phyloP scores from a whole-genome alignment of 148 eudicot genomes.

The Salicornia ramosissima region DNA sequence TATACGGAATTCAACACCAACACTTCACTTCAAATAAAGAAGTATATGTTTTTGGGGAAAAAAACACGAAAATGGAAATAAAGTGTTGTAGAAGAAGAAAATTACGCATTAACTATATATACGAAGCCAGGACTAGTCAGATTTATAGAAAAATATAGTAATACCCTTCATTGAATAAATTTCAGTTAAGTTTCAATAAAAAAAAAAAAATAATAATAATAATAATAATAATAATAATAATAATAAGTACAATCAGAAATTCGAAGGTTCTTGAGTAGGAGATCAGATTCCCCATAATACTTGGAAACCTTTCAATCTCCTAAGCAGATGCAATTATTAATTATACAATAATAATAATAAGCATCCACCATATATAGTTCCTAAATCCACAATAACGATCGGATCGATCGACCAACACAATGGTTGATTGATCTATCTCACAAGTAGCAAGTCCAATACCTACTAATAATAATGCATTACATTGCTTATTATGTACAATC shows the following conservation, averaged over 20 bases:
- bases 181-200: conserved; percentile 20
- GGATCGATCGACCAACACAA: too few relatives aligned
- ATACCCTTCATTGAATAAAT: conserved; percentile 7
- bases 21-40: too few relatives aligned
- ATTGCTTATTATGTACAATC: conserved; percentile 40
- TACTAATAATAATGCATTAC: conserved; percentile 23
- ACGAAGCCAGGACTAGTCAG: too few relatives aligned
- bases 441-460: conserved; percentile 14
- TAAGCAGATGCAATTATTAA: conserved; percentile 20
- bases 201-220: neutral
- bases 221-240: neutral
- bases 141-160: too few relatives aligned
- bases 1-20: too few relatives aligned
- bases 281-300: conserved; percentile 33
- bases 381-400: conserved; percentile 21
- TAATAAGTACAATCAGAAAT: conserved; percentile 27
- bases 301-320: conserved; percentile 20
- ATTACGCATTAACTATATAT: too few relatives aligned
- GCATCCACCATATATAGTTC: conserved; percentile 7
- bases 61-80: neutral
- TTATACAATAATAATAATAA: conserved; percentile 22
- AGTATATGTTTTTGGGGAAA: too few relatives aligned
- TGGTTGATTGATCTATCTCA: conserved; percentile 15
- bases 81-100: neutral
- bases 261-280: conserved; percentile 18